Percentiles rank a stretch among this genome's conserved stretches.
phyloP scores from a whole-genome alignment of 306 rosid genomes.

The Trifolium dubium region DNA sequence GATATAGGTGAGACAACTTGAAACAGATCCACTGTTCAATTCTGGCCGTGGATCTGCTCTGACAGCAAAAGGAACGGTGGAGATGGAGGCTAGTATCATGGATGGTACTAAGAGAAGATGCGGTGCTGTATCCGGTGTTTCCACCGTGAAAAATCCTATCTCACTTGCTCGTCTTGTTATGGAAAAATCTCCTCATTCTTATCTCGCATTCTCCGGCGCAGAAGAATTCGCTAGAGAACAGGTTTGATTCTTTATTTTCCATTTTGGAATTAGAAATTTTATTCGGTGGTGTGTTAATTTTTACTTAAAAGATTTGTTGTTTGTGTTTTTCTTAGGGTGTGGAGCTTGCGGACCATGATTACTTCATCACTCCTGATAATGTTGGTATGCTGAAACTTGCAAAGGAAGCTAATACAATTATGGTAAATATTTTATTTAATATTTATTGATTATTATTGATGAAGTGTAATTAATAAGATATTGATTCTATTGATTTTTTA shows the following conservation, averaged over 20 bases:
- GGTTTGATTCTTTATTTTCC: slow-evolving; percentile 40
- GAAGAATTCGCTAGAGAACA: slow-evolving; percentile 83
- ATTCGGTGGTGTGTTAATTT: neutral
- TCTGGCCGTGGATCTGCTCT: slow-evolving; percentile 96
- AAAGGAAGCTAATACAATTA: slow-evolving; percentile 83
- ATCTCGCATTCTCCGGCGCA: slow-evolving; percentile 87
- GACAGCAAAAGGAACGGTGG: slow-evolving; percentile 82
- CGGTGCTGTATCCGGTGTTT: slow-evolving; percentile 88
- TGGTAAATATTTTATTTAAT: slow-evolving; percentile 51
- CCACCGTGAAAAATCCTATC: slow-evolving; percentile 82
- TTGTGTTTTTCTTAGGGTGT: slow-evolving; percentile 57
- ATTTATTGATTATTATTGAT: too few relatives aligned
- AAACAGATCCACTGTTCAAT: slow-evolving; percentile 83
- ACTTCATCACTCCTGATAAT: slow-evolving; percentile 85
- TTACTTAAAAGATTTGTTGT: neutral
- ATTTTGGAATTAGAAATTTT: too few relatives aligned
- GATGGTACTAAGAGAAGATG: slow-evolving; percentile 85
- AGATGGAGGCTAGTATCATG: slow-evolving; percentile 98
- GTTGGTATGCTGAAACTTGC: slow-evolving; percentile 87
- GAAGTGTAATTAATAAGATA: too few relatives aligned
- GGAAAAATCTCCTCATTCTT: slow-evolving; percentile 98
- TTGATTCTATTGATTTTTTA: neutral
- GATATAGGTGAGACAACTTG: slow-evolving; percentile 75
- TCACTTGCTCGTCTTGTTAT: slow-evolving; percentile 93
- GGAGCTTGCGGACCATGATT: slow-evolving; percentile 71